Percentiles rank a stretch among this genome's conserved stretches.
These are phyloP conservation scores for Eurotiales sp. DNA, from an alignment of 2,329 filamentous ascomycete genomes.

Conservation along the genomic window DNA sequence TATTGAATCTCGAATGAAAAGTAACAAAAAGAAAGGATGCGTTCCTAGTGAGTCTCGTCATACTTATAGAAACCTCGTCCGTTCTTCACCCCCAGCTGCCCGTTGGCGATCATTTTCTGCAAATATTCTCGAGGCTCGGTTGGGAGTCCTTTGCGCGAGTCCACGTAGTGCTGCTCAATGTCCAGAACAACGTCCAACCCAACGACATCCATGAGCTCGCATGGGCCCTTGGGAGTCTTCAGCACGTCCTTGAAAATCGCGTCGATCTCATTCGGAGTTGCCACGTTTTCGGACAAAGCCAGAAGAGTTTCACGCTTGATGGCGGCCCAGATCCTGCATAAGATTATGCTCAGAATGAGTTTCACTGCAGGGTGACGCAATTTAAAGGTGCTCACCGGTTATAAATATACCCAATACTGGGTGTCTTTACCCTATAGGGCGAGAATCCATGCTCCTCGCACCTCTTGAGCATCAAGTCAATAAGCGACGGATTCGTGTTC, in stretches of 20 bases:
- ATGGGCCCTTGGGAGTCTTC: conserved; percentile 34
- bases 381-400: conserved; percentile 27
- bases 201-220: conserved; percentile 40
- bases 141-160: conserved; percentile 27
- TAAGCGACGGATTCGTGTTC: conserved; percentile 27
- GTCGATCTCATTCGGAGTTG: conserved; percentile 35
- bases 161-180: conserved; percentile 40
- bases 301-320: conserved; percentile 41
- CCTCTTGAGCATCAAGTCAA: conserved; percentile 28
- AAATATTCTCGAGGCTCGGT: conserved; percentile 30
- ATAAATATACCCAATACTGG: conserved; percentile 39
- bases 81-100: conserved; percentile 32
- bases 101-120: conserved; percentile 27
- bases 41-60: no score
- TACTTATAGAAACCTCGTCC: conserved; percentile 34
- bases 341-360: no score
- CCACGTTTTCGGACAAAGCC: conserved; percentile 32
- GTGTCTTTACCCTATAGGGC: conserved; percentile 34
- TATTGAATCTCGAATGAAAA: no score
- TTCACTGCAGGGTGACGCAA: not conserved
- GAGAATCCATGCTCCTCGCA: conserved; percentile 32
- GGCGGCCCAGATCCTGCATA: conserved; percentile 37
- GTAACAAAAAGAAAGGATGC: no score
- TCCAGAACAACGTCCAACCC: conserved; percentile 39
- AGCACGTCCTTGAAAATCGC: conserved; percentile 35